A percentile compares a stretch with the other conserved stretches of the same genome.
phyloP scores from a whole-genome alignment of 169 alveolate species.

The Eimeria maxima region DNA sequence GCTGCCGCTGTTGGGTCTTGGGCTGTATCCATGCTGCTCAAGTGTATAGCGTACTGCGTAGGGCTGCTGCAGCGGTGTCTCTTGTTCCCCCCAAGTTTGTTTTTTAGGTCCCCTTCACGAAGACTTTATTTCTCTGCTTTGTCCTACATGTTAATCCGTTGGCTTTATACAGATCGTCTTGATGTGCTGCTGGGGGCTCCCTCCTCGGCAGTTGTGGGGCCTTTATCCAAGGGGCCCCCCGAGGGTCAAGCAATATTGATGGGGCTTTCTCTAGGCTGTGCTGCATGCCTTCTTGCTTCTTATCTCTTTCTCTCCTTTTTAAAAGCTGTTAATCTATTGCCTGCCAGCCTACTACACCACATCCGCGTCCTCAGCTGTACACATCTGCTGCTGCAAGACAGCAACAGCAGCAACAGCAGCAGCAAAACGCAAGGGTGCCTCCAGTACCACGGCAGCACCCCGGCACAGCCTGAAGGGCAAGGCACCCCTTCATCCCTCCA shows the following conservation, averaged over 20 bases:
- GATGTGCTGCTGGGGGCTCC: constrained; percentile 69
- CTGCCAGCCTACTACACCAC: constrained; percentile 48
- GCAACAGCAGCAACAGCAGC: constrained; percentile 42
- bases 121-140: constrained; percentile 24
- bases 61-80: constrained; percentile 63
- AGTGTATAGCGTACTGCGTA: background rate
- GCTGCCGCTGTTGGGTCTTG: background rate
- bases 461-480: background rate
- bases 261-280: background rate
- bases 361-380: constrained; percentile 52
- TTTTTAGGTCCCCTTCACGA: background rate
- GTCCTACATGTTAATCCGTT: constrained; percentile 25
- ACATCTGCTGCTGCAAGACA: constrained; percentile 45
- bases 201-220: constrained; percentile 70
- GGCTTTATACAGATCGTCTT: constrained; percentile 45
- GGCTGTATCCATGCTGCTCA: background rate
- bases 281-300: constrained; percentile 4
- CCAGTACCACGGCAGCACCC: background rate
- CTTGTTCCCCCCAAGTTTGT: background rate
- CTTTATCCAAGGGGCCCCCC: constrained; percentile 70
- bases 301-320: background rate
- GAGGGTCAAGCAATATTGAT: constrained; percentile 40
- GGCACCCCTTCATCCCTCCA: constrained; percentile 34
- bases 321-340: background rate
- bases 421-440: background rate